A percentile compares a stretch with the other conserved stretches of the same genome.
phyloP scores from a whole-genome alignment of 768 basidiomycete genomes.

The Gelatoporia subvermispora region DNA sequence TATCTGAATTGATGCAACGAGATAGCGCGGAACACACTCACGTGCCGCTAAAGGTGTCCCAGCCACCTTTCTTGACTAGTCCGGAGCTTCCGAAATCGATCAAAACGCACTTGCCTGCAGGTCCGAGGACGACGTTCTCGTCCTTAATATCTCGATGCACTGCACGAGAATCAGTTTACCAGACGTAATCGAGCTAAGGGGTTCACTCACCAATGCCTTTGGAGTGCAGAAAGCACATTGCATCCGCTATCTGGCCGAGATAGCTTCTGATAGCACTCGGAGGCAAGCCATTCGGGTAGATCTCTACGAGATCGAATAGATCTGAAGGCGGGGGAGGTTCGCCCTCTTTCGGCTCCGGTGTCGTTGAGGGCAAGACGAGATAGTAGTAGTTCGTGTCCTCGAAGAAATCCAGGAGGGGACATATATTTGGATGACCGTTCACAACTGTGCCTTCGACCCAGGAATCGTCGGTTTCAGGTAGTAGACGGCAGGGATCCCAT shows the following conservation, averaged over 20 bases:
- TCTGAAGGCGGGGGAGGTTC: slow-evolving; percentile 64
- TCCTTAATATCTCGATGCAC: slow-evolving; percentile 99
- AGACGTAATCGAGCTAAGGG: not conserved
- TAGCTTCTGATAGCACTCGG: slow-evolving; percentile 72
- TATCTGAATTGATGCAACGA: slow-evolving; percentile 2
- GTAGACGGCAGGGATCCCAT: slow-evolving; percentile 71
- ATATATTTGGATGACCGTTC: slow-evolving; percentile 93
- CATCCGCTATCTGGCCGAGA: slow-evolving; percentile 92
- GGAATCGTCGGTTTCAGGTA: slow-evolving; percentile 26
- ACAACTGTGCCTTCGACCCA: slow-evolving; percentile 71
- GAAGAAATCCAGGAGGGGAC: slow-evolving; percentile 92
- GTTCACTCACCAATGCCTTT: slow-evolving; percentile 77
- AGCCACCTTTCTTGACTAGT: slow-evolving; percentile 74
- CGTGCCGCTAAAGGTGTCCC: slow-evolving; percentile 94
- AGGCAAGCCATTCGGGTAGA: slow-evolving; percentile 80
- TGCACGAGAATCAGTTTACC: slow-evolving; percentile 23
- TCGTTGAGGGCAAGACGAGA: slow-evolving; percentile 78
- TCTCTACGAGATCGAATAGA: slow-evolving; percentile 93
- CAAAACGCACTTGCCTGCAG: slow-evolving; percentile 77
- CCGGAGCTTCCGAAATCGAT: slow-evolving; percentile 98
- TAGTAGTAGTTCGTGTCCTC: slow-evolving; percentile 97
- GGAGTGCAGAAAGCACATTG: slow-evolving; percentile 80
- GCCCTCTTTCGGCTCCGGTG: slow-evolving; percentile 50
- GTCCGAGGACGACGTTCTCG: slow-evolving; percentile 87
- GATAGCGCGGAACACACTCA: slow-evolving; percentile 37